Evolutionary conservation across 2,329 filamentous ascomycete genomes (phyloP), one percentile per base, ranked within the genome.

Genomic region (Cytospora paraplurivora): DNA sequence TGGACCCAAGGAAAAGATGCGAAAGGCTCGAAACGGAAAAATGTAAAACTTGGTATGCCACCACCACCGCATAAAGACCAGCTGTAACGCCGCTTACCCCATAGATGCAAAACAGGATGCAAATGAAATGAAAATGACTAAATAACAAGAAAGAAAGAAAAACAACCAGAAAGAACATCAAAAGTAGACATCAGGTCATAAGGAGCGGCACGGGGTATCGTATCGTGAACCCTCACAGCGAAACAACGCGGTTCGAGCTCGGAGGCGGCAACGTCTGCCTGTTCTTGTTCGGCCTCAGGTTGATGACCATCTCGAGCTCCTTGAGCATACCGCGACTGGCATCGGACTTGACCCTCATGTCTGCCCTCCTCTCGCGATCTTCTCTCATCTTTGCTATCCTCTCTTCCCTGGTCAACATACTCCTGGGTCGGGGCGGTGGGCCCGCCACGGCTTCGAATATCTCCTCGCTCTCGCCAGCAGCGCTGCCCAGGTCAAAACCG

Each of bases 361-460:
- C 81, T 21, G 90, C 89, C 72, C 91, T 90, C 67, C 85, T 86
- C 60, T 87, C 88, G 63, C 94, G 85, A 52, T 98, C 94, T 72
- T 97, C 93, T 70, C 90, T 89, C 81, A 97, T 93, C 76, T 90
- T 94, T 51, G 83, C 82, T 70, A 98, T 90, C 51, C 95, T 87
- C 77, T 99, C 93, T 71, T 97, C 93, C 71, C 94, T 82, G 1
- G 90, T 92, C 68, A 97, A 79, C 59, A 84, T 81, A 70, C 86
- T 90, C 68, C 88, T 84, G 65, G 90, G 87, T 49, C 88, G 83
- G 7, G 86, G 80, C 2, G 89, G 90, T 2, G 89, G 90, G 63
- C 91, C 80, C 1, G 93, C 92, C 44, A 98, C 86, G 0, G 93
- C 95, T 76, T 99, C 95, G 67, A 97, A 98, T 0, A 99, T 85